A percentile compares a stretch with the other conserved stretches of the same genome.
Conservation (phyloP, 805 yeast species). For the Metschnikowia similis region DNA sequence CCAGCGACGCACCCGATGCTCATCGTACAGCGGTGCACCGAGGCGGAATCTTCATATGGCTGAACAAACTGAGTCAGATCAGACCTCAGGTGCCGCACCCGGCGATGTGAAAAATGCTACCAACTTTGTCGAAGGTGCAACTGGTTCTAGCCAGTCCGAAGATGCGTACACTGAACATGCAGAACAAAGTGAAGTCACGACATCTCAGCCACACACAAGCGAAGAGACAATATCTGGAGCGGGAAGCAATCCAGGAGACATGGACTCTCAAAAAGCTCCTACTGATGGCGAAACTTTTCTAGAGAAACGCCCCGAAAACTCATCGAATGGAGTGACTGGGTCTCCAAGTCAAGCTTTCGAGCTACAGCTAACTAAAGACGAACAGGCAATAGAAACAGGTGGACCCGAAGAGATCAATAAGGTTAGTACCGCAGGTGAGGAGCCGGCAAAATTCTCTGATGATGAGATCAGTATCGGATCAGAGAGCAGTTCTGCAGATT, state of each 20-base stretch:
- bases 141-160: not conserved
- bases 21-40: not conserved
- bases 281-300: not conserved
- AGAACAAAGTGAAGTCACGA: not conserved
- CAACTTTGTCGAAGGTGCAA: not conserved
- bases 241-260: not conserved
- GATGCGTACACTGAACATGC: not conserved
- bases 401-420: not conserved
- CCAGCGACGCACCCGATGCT: not conserved
- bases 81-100: not conserved
- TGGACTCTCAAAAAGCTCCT: not conserved
- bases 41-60: not conserved
- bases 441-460: conserved; percentile 11
- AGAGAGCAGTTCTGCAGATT: not conserved
- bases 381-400: not conserved
- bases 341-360: not conserved
- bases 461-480: conserved; percentile 14
- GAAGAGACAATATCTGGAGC: not conserved
- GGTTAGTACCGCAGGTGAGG: conserved; percentile 3
- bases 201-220: not conserved
- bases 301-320: not conserved
- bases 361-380: not conserved
- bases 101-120: not conserved
- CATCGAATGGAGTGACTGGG: not conserved
- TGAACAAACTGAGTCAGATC: not conserved